Evolutionary conservation across 164 flowering plant genomes (phyloP), one percentile per base, ranked within the genome.

Genomic region (Hamamelis virginiana): DNA sequence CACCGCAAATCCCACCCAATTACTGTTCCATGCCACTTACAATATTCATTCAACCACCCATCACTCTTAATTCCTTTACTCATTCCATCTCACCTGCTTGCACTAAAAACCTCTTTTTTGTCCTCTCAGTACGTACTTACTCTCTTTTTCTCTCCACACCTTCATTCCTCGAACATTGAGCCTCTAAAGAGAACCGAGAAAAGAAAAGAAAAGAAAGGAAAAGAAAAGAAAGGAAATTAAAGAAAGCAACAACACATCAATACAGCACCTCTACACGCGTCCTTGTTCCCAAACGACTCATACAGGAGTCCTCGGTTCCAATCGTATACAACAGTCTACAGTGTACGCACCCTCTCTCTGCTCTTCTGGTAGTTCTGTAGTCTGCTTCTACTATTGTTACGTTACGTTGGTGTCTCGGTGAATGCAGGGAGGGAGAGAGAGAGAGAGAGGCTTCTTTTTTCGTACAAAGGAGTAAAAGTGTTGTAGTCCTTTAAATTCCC

Each of bases 181-280:
- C 69, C 75, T n/a, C n/a, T 28, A 33, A 33, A 33, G 41, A 33
- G 41, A 33, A 22, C 3, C 38, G 12, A 22, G 1, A 33, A 66
- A 60, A 58, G 38, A 27, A 48, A 21, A 26, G 61, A 62, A 65
- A 11, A 19, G 25, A 43, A 53, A 67, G 19, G 26, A 62, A 72
- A 64, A 65, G 52, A 50, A 45, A 65, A 67, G 38, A 53, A 58
- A 74, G 59, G 67, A 69, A 69, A 69, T n/a, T n/a, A n/a, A n/a
- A n/a, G n/a, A n/a, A n/a, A n/a, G n/a, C n/a, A n/a, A 72, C 72
- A 71, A 71, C 75, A 10, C 25, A 33, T 63, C 69, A 61, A 27
- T 33, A 12, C 41, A 64, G 53, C 2, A 33, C 2, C 41, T 6
- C 41, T 33, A 67, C 55, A 60, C 66, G 33, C 60, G 28, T 57